phyloP scores from a whole-genome alignment of 306 rosid species.

The Clitoria ternatea region DNA sequence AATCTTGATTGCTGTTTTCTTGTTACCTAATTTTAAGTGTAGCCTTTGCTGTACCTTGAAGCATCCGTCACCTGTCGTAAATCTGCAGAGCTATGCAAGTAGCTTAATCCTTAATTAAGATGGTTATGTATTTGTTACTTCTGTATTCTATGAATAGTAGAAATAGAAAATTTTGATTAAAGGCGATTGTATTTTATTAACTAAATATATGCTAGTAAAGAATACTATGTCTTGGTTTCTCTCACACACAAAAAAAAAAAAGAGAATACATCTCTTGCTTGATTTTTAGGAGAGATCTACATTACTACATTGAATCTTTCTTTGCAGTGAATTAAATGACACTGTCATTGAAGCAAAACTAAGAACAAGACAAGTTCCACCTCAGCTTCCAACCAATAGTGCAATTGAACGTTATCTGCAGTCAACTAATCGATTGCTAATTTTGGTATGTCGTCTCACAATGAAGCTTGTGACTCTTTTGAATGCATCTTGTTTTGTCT shows the following conservation, averaged over 20 bases:
- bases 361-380: constrained; percentile 54
- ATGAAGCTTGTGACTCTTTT: constrained; percentile 9
- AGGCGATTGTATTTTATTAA: not conserved
- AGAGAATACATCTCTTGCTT: constrained; percentile 11
- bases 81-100: not conserved
- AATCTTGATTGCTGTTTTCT: not conserved
- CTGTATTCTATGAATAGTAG: not conserved
- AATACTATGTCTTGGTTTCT: constrained; percentile 10
- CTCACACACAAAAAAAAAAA: too few species aligned
- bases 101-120: not conserved
- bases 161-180: not conserved
- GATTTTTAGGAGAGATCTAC: not conserved
- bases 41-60: not conserved
- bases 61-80: not conserved
- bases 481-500: constrained; percentile 3
- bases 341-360: constrained; percentile 66
- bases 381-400: constrained; percentile 49
- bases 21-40: not conserved
- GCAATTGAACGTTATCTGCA: constrained; percentile 56
- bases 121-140: not conserved
- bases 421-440: constrained; percentile 75
- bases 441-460: constrained; percentile 57
- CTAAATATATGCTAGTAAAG: not conserved
- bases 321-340: constrained; percentile 80
- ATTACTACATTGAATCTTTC: constrained; percentile 17